Evolutionary conservation across 495 filamentous ascomycete species (phyloP).

Genomic region (Xylaria acuta): DNA sequence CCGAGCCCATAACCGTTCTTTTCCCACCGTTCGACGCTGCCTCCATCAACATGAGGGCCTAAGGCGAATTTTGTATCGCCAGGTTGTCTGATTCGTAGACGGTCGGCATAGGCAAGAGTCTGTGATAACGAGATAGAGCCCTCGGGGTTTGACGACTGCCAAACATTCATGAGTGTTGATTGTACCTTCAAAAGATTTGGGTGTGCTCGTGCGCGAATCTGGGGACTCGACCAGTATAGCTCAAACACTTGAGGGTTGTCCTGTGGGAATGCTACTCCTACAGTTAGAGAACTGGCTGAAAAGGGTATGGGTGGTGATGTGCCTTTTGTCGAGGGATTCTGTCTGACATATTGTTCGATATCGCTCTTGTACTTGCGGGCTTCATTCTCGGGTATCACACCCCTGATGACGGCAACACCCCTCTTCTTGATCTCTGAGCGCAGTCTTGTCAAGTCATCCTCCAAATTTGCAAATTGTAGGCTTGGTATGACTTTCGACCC

Average conservation of each 20-base stretch:
- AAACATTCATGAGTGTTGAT: conserved; percentile 77
- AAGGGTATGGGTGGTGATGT: not conserved
- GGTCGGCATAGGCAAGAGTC: conserved; percentile 79
- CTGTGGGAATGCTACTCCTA: conserved; percentile 56
- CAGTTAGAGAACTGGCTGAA: conserved; percentile 27
- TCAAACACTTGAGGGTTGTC: conserved; percentile 78
- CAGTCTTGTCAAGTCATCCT: conserved; percentile 51
- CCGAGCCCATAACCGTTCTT: conserved; percentile 73
- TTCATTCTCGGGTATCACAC: conserved; percentile 64
- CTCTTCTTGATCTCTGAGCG: conserved; percentile 62
- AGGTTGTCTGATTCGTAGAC: conserved; percentile 77
- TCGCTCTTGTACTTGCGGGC: conserved; percentile 65
- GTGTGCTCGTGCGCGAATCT: conserved; percentile 76
- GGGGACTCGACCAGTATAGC: conserved; percentile 84
- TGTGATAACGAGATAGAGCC: conserved; percentile 64
- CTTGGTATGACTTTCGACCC: conserved; percentile 61
- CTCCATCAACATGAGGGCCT: conserved; percentile 85
- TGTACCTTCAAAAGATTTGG: conserved; percentile 73
- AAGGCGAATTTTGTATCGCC: conserved; percentile 83
- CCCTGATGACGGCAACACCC: conserved; percentile 67
- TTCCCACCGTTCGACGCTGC: conserved; percentile 88
- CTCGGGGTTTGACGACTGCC: conserved; percentile 64
- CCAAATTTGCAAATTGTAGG: conserved; percentile 62
- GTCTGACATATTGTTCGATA: conserved; percentile 64
- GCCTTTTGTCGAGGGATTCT: conserved; percentile 66